Base-by-base conservation (phyloP, 2,329 filamentous ascomycete species). In the Epichloe sp. region DNA sequence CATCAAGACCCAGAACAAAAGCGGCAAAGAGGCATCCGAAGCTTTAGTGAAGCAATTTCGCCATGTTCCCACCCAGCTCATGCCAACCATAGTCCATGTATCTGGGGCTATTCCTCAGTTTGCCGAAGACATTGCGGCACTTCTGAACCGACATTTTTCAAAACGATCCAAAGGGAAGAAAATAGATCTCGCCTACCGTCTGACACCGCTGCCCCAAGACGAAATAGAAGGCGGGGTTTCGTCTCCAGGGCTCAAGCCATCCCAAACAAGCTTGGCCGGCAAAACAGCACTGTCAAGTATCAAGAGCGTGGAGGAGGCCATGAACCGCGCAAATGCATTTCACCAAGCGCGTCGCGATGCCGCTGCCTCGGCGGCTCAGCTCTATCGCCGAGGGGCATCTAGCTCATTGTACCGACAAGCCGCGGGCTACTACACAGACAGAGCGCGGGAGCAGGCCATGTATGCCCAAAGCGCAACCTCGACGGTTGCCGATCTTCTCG, bases 341-440 rank as follows among this genome's bases (percentile, higher is more conserved):
- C 56, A 61, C 35, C 63, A 63, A 41, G 62, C 64, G 8, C 59
- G 60, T 19, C 60, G 61, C 31, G 62, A 67, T 21, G 66, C 67
- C 44, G 49, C 59, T 34, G 56, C 61, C 6, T 66, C 70, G 0
- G 75, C 74, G 0, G 59, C 67, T 1, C 63, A 68, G 4, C 67
- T 74, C 21, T 68, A 63, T 52, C 70, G 69, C 36, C 70, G 70
- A 15, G 75, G 76, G 21, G 82, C 78, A 57, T 89, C 87, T 0
- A 80, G 88, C 54, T 83, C 76, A 0, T 70, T 91, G 3, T 89
- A 86, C 71, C 79, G 82, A 21, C 85, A 83, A 52, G 90, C 80
- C 1, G 87, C 87, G 8, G 80, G 77, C 0, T 86, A 87, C 62
- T 95, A 95, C 64, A 76, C 81, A 1, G 78, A 86, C 48, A 71